A percentile compares a stretch with the other conserved stretches of the same genome.
phyloP scores from a whole-genome alignment of 805 yeast genomes.

The Suhomyces pyralidae region DNA sequence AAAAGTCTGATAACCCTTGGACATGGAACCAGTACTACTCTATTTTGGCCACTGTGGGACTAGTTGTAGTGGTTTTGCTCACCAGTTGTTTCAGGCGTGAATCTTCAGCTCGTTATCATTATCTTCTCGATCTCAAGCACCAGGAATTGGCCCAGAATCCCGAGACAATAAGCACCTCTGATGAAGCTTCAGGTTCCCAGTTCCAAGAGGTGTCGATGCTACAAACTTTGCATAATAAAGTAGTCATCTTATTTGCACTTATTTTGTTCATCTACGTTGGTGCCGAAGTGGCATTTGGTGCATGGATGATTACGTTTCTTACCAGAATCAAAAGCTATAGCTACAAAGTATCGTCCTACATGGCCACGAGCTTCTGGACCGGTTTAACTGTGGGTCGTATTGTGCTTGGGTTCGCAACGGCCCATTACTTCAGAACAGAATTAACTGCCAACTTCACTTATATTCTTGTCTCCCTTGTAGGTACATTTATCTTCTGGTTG shows the following conservation, averaged over 20 bases:
- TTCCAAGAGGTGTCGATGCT: background rate
- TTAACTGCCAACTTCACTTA: conserved; percentile 43
- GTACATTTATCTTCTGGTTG: conserved; percentile 28
- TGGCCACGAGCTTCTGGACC: conserved; percentile 52
- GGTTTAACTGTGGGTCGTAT: conserved; percentile 50
- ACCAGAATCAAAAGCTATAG: conserved; percentile 36
- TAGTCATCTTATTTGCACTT: conserved; percentile 25
- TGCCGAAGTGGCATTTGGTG: conserved; percentile 51
- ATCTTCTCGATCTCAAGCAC: conserved; percentile 15
- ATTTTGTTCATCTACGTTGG: conserved; percentile 50
- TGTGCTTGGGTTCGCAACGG: conserved; percentile 52
- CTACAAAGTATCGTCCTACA: conserved; percentile 41
- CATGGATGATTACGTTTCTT: conserved; percentile 50
- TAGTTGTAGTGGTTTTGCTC: conserved; percentile 19
- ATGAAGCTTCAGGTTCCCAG: background rate
- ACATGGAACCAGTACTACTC: conserved; percentile 48
- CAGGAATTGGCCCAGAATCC: background rate
- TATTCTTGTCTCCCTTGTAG: conserved; percentile 28
- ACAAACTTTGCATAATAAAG: conserved; percentile 1
- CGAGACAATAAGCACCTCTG: background rate
- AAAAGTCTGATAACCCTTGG: conserved; percentile 37
- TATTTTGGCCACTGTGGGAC: conserved; percentile 29
- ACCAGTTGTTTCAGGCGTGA: conserved; percentile 37
- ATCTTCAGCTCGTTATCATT: conserved; percentile 43
- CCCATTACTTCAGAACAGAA: conserved; percentile 45